These are phyloP conservation scores for Canariomyces notabilis DNA, from an alignment of 2,329 filamentous ascomycete species.

Conservation along the genomic window DNA sequence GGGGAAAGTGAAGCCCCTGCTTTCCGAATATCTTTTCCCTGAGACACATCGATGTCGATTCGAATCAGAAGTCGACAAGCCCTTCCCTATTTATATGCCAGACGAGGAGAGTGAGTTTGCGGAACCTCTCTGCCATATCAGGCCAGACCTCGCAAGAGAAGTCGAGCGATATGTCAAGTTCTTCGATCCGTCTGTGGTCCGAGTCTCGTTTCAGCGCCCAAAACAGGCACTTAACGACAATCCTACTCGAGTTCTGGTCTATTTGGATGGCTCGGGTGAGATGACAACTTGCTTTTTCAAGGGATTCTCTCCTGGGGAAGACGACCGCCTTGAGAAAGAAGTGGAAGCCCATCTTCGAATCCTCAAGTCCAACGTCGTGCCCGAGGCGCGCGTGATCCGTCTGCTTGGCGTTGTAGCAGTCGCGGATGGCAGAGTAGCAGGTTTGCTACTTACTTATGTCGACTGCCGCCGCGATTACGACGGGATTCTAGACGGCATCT, in stretches of 20 bases:
- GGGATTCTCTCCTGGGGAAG: conserved; percentile 5
- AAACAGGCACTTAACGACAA: conserved; percentile 6
- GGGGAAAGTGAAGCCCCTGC: conserved; percentile 13
- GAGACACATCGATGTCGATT: conserved; percentile 12
- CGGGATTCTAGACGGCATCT: conserved; percentile 4
- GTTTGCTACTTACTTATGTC: conserved; percentile 12
- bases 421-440: conserved; percentile 1
- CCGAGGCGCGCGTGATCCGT: conserved; percentile 13
- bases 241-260: conserved; percentile 10
- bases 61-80: conserved; percentile 15
- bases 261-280: conserved; percentile 8
- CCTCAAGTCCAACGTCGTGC: conserved; percentile 7
- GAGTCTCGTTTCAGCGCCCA: conserved; percentile 11
- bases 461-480: conserved; percentile 7
- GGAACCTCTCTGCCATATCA: conserved; percentile 5
- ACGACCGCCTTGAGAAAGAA: conserved; percentile 4
- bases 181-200: conserved; percentile 12
- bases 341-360: conserved; percentile 8
- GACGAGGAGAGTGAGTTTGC: conserved; percentile 11
- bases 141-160: conserved; percentile 8
- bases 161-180: conserved; percentile 12
- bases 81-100: conserved; percentile 13
- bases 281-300: conserved; percentile 15
- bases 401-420: conserved; percentile 9
- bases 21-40: conserved; percentile 17